Percentiles rank a stretch among this genome's conserved stretches.
Evolutionary conservation across 176 grass and related monocot species (phyloP).

Genomic region (Carex pumila): DNA sequence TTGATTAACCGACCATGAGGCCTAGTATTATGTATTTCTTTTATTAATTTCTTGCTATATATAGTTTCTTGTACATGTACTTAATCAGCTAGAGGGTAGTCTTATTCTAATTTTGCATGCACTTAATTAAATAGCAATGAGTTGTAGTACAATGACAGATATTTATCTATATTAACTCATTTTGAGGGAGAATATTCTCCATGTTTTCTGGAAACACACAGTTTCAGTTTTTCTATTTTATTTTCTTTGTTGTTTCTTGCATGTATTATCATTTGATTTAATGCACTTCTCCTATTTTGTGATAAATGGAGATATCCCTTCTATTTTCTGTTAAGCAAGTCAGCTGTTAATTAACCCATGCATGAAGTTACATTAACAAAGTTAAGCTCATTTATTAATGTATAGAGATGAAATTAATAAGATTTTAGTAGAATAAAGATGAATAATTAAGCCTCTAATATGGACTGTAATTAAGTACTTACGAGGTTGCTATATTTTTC

Average conservation of each 20-base stretch:
- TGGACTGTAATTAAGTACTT: neutral
- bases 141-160: constrained; percentile 26
- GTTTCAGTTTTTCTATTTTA: constrained; percentile 9
- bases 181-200: constrained; percentile 31
- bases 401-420: neutral
- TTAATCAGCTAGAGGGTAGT: constrained; percentile 16
- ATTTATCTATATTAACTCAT: constrained; percentile 19
- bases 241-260: neutral
- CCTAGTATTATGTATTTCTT: neutral
- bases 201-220: constrained; percentile 25
- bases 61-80: constrained; percentile 23
- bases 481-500: neutral
- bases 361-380: neutral
- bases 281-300: neutral
- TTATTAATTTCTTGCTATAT: constrained; percentile 23
- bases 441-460: neutral
- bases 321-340: neutral
- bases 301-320: neutral
- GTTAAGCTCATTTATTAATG: neutral
- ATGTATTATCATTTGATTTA: neutral
- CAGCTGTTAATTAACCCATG: neutral
- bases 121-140: constrained; percentile 5
- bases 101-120: constrained; percentile 17
- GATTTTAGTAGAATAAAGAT: neutral
- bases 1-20: constrained; percentile 36